phyloP scores from a whole-genome alignment of 306 rosid species.

The Arachis stenosperma region DNA sequence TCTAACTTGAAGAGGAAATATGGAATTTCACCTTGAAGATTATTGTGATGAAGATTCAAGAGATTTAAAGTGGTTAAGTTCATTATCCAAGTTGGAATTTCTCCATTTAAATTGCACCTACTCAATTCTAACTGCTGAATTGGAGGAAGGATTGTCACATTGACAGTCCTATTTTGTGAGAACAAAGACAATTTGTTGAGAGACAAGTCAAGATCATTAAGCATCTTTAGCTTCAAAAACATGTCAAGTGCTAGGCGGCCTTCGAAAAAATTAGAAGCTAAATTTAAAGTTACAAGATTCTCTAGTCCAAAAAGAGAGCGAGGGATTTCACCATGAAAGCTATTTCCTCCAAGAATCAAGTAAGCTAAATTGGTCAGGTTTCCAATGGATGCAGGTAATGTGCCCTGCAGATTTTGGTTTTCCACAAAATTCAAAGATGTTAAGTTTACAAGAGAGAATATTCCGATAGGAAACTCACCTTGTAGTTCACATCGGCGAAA shows the following conservation, averaged over 20 bases:
- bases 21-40: neutral
- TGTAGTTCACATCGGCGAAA: no score
- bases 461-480: neutral
- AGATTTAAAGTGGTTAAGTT: neutral
- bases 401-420: neutral
- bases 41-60: neutral
- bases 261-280: no score
- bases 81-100: neutral
- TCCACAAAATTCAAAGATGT: no score
- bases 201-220: no score
- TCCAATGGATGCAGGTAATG: neutral
- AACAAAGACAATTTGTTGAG: no score
- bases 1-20: no score
- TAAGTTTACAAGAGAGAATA: neutral
- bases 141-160: no score
- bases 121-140: no score
- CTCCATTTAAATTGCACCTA: neutral
- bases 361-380: neutral
- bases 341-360: neutral
- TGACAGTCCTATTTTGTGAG: no score
- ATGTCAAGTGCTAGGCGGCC: no score
- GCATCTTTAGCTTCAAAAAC: no score
- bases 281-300: no score
- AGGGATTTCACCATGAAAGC: constrained; percentile 36
- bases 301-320: constrained; percentile 35